Percentiles rank a stretch among this genome's conserved stretches.
These are phyloP conservation scores for Dryas octopetala DNA, from an alignment of 306 rosid species.

Conservation along the genomic window DNA sequence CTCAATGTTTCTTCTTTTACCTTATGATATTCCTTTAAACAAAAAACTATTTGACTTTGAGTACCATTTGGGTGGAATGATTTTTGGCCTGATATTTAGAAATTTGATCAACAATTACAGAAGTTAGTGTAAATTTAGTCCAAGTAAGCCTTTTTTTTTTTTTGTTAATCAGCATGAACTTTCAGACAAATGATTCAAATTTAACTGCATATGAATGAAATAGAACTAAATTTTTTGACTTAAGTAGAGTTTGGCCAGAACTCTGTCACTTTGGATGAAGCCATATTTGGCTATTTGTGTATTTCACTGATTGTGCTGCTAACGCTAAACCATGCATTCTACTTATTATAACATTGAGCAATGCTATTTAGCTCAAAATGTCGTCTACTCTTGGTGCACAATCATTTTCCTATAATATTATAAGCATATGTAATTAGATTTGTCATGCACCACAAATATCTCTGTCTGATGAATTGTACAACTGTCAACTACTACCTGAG, in stretches of 20 bases:
- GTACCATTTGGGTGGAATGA: neutral
- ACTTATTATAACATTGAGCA: too few relatives aligned
- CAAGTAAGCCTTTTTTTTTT: neutral
- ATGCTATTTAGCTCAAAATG: too few relatives aligned
- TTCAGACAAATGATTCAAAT: neutral
- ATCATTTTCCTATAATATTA: neutral
- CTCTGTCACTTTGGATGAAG: neutral
- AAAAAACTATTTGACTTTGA: neutral
- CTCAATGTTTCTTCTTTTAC: constrained; percentile 2
- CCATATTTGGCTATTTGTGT: neutral
- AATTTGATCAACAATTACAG: neutral
- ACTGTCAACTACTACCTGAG: neutral
- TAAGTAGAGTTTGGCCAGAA: neutral
- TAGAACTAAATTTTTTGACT: neutral
- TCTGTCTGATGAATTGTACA: neutral
- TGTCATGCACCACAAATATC: neutral
- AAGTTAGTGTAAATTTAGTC: neutral
- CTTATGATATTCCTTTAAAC: neutral
- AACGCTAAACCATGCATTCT: neutral
- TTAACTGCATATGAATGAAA: neutral
- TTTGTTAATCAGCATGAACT: neutral
- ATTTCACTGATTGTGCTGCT: neutral
- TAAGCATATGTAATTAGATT: neutral
- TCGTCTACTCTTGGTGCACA: neutral
- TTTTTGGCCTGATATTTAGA: neutral